Evolutionary conservation across 768 basidiomycete genomes (phyloP).

Genomic region (Paxillus involutus): DNA sequence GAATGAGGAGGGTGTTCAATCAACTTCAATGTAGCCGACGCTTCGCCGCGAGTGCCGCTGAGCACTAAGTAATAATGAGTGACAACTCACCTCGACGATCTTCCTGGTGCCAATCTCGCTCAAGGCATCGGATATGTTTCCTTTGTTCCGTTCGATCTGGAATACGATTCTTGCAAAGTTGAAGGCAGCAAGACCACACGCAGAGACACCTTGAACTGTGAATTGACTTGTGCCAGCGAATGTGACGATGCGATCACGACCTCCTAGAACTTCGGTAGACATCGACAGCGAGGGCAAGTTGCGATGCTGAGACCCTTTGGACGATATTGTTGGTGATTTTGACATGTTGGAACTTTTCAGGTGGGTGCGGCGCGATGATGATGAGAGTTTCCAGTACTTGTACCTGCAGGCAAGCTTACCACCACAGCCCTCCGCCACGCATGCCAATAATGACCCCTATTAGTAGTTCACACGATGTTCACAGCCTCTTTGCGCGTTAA

Average conservation of each 20-base stretch:
- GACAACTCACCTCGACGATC: conserved; percentile 25
- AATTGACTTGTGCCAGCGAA: conserved; percentile 60
- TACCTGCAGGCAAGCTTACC: too few species aligned
- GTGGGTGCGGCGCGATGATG: too few species aligned
- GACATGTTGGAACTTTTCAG: too few species aligned
- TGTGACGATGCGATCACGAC: conserved; percentile 42
- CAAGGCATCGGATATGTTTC: conserved; percentile 14
- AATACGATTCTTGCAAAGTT: conserved; percentile 60
- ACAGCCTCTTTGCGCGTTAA: too few species aligned
- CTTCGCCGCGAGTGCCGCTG: background rate
- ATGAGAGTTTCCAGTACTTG: too few species aligned
- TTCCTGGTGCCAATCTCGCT: conserved; percentile 21
- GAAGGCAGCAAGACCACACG: conserved; percentile 67
- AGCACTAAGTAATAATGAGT: background rate
- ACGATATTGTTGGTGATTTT: too few species aligned
- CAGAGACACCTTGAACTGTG: conserved; percentile 41
- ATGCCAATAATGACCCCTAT: too few species aligned
- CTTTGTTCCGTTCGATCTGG: conserved; percentile 15
- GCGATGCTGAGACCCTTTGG: too few species aligned
- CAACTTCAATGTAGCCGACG: background rate
- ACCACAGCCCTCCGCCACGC: too few species aligned
- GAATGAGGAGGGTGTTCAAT: background rate
- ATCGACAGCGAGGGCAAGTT: too few species aligned
- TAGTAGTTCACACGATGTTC: too few species aligned
- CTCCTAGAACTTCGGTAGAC: conserved; percentile 20